Base-by-base conservation (phyloP, 164 flowering plant species). In the Saururus chinensis region DNA sequence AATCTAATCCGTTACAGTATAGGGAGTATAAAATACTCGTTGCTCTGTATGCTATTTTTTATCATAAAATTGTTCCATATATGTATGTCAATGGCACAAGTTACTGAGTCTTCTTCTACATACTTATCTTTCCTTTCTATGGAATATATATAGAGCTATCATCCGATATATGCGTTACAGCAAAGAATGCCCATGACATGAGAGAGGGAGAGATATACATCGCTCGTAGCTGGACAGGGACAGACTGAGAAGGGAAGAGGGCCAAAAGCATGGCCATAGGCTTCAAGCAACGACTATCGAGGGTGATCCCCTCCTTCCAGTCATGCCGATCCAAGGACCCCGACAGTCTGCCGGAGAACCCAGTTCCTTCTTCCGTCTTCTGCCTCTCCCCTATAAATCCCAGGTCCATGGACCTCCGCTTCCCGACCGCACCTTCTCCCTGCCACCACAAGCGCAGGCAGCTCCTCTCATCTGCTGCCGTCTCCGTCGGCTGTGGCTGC, bases 341-440 rank as follows among this genome's bases (percentile, higher is more conserved):
- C 19, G 19, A 17, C 19, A 25, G 22, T 14, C 60, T 57, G 20
- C 45, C 60, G 21, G 55, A 30, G 51, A 66, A 20, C 20, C 81
- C 79, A 6, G 3, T 66, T 3, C 67, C 74, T 10, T 19, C 57
- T 7, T 17, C 60, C 4, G 1, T 35, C 17, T 58, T 67, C 62
- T 53, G 41, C 11, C 63, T 66, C 35, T 70, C 77, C 30, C 68
- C 76, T 16, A 40, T 42, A 9, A 75, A 70, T 20, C 67, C 70
- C 19, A 78, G 57, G 30, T 25, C 70, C 37, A 45, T 61, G 0
- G 74, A 71, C 51, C 56, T 61, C 45, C 19, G 51, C 12, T 66
- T 65, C 58, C 74, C 77, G 0, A 30, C 59, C 16, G 19, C 74
- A 55, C 0, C 60, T 30, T 30, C 37, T 30, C 37, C 37, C 37